Evolutionary conservation across 176 grass and related monocot species (phyloP).

Genomic region (barley (Hordeum vulgare)): DNA sequence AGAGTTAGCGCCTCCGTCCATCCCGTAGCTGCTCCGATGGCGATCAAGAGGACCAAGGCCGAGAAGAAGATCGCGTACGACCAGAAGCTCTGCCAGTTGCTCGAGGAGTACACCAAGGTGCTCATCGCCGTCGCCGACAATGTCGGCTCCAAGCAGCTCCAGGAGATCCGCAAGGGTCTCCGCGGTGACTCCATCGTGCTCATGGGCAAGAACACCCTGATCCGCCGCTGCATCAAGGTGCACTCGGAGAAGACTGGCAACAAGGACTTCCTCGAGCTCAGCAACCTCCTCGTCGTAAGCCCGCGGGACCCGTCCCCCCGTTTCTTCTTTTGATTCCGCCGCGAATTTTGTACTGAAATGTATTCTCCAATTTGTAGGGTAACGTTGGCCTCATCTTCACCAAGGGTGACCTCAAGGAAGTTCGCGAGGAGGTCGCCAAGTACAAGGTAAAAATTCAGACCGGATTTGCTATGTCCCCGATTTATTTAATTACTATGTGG

Average conservation of each 20-base stretch:
- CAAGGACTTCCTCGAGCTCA: slow-evolving; percentile 42
- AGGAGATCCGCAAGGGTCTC: slow-evolving; percentile 63
- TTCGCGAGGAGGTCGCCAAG: slow-evolving; percentile 73
- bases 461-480: neutral
- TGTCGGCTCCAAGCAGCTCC: slow-evolving; percentile 81
- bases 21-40: slow-evolving; percentile 34
- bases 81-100: slow-evolving; percentile 61
- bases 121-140: slow-evolving; percentile 73
- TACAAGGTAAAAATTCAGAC: slow-evolving; percentile 40
- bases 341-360: neutral
- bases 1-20: neutral
- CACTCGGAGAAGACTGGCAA: slow-evolving; percentile 55
- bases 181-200: slow-evolving; percentile 75
- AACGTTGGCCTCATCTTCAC: slow-evolving; percentile 94
- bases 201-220: slow-evolving; percentile 90
- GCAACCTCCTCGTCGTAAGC: slow-evolving; percentile 55
- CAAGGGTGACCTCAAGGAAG: slow-evolving; percentile 89
- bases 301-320: neutral
- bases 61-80: slow-evolving; percentile 81
- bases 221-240: slow-evolving; percentile 73
- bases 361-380: slow-evolving; percentile 17
- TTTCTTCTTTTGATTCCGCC: neutral
- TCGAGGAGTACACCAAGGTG: slow-evolving; percentile 85
- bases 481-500: neutral
- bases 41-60: slow-evolving; percentile 71